These are phyloP conservation scores for Kluyveromyces marxianus DNA, from an alignment of 1,139 yeast species.

Conservation along the genomic window DNA sequence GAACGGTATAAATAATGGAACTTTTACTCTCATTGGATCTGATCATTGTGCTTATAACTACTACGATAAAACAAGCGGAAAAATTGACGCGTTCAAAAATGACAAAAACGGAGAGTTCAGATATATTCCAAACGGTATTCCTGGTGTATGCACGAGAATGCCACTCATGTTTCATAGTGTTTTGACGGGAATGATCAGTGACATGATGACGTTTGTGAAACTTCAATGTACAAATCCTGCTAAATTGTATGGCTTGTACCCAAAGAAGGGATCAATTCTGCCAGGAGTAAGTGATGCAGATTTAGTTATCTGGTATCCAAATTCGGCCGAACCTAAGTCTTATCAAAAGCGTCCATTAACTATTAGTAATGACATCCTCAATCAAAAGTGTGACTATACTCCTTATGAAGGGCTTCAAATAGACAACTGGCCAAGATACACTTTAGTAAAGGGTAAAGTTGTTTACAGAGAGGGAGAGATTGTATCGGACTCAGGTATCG, in stretches of 20 bases:
- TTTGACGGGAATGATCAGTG: conserved; percentile 34
- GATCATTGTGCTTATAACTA: conserved; percentile 43
- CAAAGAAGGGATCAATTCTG: conserved; percentile 32
- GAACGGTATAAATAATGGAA: conserved; percentile 40
- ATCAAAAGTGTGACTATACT: conserved; percentile 40
- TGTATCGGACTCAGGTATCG: conserved; percentile 9
- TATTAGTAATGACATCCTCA: conserved; percentile 33
- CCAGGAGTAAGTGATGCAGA: conserved; percentile 40
- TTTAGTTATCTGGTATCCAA: conserved; percentile 39
- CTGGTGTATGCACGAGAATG: conserved; percentile 42
- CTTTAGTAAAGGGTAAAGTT: conserved; percentile 35
- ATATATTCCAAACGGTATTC: conserved; percentile 39
- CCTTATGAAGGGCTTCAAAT: conserved; percentile 39
- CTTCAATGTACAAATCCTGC: conserved; percentile 39
- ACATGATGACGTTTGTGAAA: conserved; percentile 37
- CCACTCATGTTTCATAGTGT: conserved; percentile 40
- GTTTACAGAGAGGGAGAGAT: conserved; percentile 22
- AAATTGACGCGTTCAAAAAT: conserved; percentile 12
- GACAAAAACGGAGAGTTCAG: conserved; percentile 28
- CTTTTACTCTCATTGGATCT: conserved; percentile 40
- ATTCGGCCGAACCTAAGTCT: conserved; percentile 15
- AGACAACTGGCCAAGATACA: conserved; percentile 41
- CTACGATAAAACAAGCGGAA: conserved; percentile 24
- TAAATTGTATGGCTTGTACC: conserved; percentile 36
- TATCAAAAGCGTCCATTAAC: conserved; percentile 23